These are phyloP conservation scores for Irpex sp. DNA, from an alignment of 1,284 basidiomycete species.

Conservation along the genomic window DNA sequence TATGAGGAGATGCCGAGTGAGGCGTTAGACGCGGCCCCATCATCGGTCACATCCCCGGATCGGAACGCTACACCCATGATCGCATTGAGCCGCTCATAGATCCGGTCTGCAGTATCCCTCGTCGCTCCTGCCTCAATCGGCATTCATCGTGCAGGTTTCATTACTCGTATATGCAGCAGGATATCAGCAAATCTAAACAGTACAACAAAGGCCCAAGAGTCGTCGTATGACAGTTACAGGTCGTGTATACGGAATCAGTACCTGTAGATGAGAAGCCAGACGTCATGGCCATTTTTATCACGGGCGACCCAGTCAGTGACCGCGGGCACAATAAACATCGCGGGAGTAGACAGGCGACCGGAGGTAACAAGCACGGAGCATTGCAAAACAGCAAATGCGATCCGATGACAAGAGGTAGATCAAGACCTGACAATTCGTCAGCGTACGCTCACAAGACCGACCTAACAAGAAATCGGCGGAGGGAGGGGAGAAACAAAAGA, in stretches of 20 bases:
- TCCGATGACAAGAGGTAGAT: slow-evolving; percentile 20
- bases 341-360: neutral
- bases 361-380: slow-evolving; percentile 1
- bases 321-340: neutral
- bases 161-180: neutral
- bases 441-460: slow-evolving; percentile 35
- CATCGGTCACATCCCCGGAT: neutral
- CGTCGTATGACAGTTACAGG: neutral
- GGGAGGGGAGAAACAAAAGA: slow-evolving; percentile 28
- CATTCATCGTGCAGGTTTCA: neutral
- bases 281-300: neutral
- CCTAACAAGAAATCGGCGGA: slow-evolving; percentile 5
- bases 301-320: neutral
- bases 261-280: neutral
- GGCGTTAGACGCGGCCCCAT: neutral
- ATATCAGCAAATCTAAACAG: neutral
- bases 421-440: slow-evolving; percentile 72
- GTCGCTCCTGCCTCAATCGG: neutral
- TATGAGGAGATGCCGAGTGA: neutral
- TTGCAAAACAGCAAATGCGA: slow-evolving; percentile 1
- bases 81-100: neutral
- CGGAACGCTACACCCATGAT: neutral
- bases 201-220: neutral
- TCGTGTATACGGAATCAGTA: neutral
- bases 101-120: neutral